Conservation (phyloP, 306 rosid species). For the Canavalia gladiata region DNA sequence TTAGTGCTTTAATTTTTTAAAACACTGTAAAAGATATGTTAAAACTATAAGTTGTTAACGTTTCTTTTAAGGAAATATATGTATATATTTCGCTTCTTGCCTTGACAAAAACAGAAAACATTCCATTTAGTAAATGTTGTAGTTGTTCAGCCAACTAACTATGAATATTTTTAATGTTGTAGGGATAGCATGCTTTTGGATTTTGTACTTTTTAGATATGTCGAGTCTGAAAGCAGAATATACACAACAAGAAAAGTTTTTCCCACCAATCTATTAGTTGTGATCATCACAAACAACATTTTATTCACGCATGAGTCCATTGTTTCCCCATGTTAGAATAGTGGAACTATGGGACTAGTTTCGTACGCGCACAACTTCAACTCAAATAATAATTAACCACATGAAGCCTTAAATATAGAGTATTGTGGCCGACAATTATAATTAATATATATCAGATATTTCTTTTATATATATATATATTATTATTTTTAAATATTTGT, state of each 20-base stretch:
- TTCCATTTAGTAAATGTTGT: no score
- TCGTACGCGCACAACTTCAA: slow-evolving; percentile 17
- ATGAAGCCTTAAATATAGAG: background rate
- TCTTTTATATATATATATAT: slow-evolving; percentile 3
- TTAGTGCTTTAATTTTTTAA: no score
- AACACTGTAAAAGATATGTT: no score
- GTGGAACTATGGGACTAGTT: background rate
- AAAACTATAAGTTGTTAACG: no score
- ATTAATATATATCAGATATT: background rate
- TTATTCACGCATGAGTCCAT: background rate
- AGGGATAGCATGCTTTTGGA: background rate
- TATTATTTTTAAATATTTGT: background rate
- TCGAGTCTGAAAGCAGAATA: background rate
- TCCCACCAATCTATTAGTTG: background rate
- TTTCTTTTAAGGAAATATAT: no score
- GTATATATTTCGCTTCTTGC: no score
- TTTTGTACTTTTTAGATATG: slow-evolving; percentile 20
- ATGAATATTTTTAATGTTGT: background rate
- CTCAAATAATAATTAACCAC: background rate
- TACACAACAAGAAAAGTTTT: background rate
- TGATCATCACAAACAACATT: background rate
- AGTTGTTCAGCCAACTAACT: background rate
- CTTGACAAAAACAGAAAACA: no score
- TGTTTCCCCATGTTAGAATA: background rate
- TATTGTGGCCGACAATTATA: slow-evolving; percentile 36